Conservation (phyloP, 2,329 filamentous ascomycete genomes). For the Colletotrichum navitas region DNA sequence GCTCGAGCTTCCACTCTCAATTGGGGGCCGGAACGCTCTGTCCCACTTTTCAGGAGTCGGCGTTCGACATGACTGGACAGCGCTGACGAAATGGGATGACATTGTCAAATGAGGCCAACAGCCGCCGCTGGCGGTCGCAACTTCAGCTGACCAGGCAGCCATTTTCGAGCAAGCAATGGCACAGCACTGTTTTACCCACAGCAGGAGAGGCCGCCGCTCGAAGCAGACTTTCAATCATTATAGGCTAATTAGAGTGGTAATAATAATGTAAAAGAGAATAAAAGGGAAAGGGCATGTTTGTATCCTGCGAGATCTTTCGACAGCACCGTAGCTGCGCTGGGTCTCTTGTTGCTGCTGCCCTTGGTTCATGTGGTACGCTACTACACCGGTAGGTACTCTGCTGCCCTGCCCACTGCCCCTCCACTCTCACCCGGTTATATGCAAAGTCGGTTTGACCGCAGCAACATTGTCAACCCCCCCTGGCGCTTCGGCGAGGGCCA, state of each 20-base stretch:
- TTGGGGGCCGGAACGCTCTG: background rate
- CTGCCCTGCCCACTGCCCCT: background rate
- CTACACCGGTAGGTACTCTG: background rate
- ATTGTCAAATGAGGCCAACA: background rate
- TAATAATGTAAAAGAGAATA: too few species aligned
- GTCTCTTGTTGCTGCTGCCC: background rate
- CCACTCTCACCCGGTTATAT: background rate
- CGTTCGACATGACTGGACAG: background rate
- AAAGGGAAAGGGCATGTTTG: background rate
- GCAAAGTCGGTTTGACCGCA: background rate
- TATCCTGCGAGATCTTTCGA: background rate
- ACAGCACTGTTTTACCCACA: background rate
- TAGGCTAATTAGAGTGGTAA: background rate
- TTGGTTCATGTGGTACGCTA: background rate
- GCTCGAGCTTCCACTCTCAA: constrained; percentile 11
- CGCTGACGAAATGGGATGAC: background rate
- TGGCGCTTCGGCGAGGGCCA: background rate
- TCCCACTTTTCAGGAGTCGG: background rate
- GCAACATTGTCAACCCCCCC: background rate
- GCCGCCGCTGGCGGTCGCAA: background rate
- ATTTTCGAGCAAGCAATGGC: background rate
- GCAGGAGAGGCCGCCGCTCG: background rate
- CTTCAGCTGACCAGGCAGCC: constrained; percentile 16
- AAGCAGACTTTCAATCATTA: background rate
- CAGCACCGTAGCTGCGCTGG: background rate